Evolutionary conservation across 768 basidiomycete species (phyloP), one percentile per base, ranked within the genome.

Genomic region (Omphalotus guepiniiformis): DNA sequence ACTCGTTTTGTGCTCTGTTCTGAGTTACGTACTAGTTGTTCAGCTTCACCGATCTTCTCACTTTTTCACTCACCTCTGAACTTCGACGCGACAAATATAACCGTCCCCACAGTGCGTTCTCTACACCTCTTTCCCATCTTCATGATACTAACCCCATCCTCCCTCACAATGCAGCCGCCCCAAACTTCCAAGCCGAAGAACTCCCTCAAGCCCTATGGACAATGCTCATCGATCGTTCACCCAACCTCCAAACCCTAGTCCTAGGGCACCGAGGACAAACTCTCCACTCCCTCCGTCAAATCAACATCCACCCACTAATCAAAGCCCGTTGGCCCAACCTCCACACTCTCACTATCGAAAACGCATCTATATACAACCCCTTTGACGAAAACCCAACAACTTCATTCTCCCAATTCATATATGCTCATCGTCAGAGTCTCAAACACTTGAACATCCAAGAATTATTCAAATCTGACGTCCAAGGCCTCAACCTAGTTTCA

Each of bases 151-250:
- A 26, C 4, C 23, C 12, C 11, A 18, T 16, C 30, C 5, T n/a
- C 8, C 13, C 22, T 4, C n/a, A 35, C 21, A 28, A 19, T 26
- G 16, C n/a, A 27, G 19, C 21, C 22, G 23, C 32, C 4, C 4
- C 22, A 27, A 26, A 25, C n/a, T n/a, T 32, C 9, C n/a, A 9
- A 9, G 11, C 11, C 37, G 47, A 52, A 50, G 38, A 46, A 29
- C 50, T 62, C 26, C 61, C 61, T 6, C 29, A 50, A 21, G 55
- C 58, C 5, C 61, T 80, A n/a, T 80, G 79, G 79, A 69, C 72
- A 49, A 80, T 80, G 79, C 67, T 80, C 40, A 64, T 71, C 35
- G 59, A 63, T 26, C 68, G 70, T 12, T 78, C 67, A 39, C 71
- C 68, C 1, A 54, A 70, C 36, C 61, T 80, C 26, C 66, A 71